phyloP scores from a whole-genome alignment of 2,329 filamentous ascomycete genomes.

The Paraphaeosphaeria minitans region DNA sequence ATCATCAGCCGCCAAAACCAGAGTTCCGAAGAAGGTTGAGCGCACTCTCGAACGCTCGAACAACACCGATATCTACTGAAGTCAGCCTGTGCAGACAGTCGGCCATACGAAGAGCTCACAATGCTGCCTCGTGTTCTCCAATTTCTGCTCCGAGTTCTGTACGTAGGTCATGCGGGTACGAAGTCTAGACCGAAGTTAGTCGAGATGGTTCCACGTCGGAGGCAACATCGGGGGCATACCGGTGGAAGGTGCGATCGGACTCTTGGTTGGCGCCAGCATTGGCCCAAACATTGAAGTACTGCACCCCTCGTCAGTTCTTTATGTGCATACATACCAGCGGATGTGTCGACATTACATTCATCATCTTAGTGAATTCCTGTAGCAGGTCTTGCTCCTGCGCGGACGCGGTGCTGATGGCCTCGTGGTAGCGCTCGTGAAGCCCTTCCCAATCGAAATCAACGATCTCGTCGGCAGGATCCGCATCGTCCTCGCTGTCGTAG shows the following conservation, averaged over 20 bases:
- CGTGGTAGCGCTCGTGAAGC: slow-evolving; percentile 72
- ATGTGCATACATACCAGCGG: not conserved
- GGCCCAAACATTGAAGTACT: slow-evolving; percentile 85
- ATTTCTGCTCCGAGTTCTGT: slow-evolving; percentile 70
- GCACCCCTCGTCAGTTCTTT: slow-evolving; percentile 16
- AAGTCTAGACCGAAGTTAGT: slow-evolving; percentile 57
- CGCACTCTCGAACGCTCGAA: slow-evolving; percentile 56
- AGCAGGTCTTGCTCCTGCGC: slow-evolving; percentile 68
- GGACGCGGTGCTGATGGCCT: slow-evolving; percentile 67
- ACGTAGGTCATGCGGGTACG: slow-evolving; percentile 81
- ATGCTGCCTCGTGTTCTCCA: slow-evolving; percentile 78
- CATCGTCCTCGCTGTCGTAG: slow-evolving; percentile 22
- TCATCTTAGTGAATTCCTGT: slow-evolving; percentile 65
- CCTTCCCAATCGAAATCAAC: slow-evolving; percentile 74
- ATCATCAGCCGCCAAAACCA: slow-evolving; percentile 33
- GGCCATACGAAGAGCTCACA: slow-evolving; percentile 62
- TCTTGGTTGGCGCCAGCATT: slow-evolving; percentile 73
- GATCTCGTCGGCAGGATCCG: slow-evolving; percentile 46
- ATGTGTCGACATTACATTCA: slow-evolving; percentile 33
- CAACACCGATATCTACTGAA: slow-evolving; percentile 51
- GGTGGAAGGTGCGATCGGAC: slow-evolving; percentile 75
- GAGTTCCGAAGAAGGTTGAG: slow-evolving; percentile 49
- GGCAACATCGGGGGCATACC: slow-evolving; percentile 53
- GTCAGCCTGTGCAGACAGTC: slow-evolving; percentile 7
- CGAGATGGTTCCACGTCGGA: not conserved